phyloP scores from a whole-genome alignment of 2,329 filamentous ascomycete species.

The Talaromyces islandicus region DNA sequence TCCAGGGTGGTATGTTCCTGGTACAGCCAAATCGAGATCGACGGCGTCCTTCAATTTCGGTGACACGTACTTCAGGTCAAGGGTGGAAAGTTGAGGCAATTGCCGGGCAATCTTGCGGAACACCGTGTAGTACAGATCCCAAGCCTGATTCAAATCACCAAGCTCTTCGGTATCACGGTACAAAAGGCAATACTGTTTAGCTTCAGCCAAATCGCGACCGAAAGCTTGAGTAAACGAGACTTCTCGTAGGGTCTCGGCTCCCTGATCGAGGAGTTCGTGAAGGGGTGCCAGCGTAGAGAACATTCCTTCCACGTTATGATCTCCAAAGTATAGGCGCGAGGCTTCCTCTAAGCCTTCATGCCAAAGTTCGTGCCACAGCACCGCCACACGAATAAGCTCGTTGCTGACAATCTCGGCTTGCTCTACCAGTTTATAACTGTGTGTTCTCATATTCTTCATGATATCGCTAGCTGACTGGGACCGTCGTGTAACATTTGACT shows the following conservation, averaged over 20 bases:
- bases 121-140: constrained; percentile 98
- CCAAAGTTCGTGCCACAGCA: constrained; percentile 98
- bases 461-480: constrained; percentile 86
- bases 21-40: constrained; percentile 88
- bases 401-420: constrained; percentile 94
- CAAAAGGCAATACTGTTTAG: constrained; percentile 89
- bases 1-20: constrained; percentile 81
- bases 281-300: constrained; percentile 83
- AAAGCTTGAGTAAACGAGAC: constrained; percentile 98
- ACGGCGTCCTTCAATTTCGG: constrained; percentile 82
- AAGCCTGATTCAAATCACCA: constrained; percentile 93
- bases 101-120: constrained; percentile 94
- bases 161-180: constrained; percentile 85
- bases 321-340: constrained; percentile 91
- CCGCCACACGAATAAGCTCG: constrained; percentile 93
- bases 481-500: constrained; percentile 78
- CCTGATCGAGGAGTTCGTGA: constrained; percentile 83
- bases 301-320: constrained; percentile 97
- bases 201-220: constrained; percentile 88
- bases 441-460: constrained; percentile 96
- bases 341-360: constrained; percentile 97
- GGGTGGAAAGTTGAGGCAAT: constrained; percentile 80
- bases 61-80: constrained; percentile 95
- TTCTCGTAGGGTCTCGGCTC: constrained; percentile 87
- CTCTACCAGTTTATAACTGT: constrained; percentile 86